Conservation (phyloP, 139 green algal genomes). For the Mesotaenium endlicherianum region DNA sequence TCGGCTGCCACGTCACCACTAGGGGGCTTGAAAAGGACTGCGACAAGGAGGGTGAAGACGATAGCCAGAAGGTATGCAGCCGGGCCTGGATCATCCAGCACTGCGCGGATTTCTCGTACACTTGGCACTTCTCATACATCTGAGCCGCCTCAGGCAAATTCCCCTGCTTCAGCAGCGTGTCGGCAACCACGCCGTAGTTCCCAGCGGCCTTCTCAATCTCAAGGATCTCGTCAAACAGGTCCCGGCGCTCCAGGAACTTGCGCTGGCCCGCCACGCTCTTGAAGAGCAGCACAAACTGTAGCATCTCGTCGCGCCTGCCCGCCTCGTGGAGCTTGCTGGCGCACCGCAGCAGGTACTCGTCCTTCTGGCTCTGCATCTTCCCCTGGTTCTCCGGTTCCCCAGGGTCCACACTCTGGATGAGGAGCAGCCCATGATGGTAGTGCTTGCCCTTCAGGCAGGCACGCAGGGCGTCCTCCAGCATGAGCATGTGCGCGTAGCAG, state of each 20-base stretch:
- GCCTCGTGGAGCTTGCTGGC: neutral
- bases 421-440: neutral
- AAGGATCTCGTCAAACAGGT: conserved; percentile 26
- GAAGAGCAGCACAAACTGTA: conserved; percentile 10
- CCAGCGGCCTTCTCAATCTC: conserved; percentile 3
- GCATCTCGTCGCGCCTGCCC: neutral
- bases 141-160: neutral
- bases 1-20: too few species aligned
- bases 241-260: neutral
- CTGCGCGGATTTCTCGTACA: neutral
- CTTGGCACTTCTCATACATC: neutral
- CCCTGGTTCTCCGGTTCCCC: neutral
- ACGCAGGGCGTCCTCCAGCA: neutral
- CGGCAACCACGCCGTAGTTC: neutral
- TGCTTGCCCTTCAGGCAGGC: neutral
- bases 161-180: conserved; percentile 21
- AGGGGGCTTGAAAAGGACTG: too few species aligned
- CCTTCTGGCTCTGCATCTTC: neutral
- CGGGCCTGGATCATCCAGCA: neutral
- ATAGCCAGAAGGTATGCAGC: neutral
- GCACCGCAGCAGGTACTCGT: neutral
- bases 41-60: too few species aligned
- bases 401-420: neutral
- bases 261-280: neutral
- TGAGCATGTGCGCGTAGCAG: neutral